Conservation (phyloP, 202 grass and related monocot genomes). For the Setaria italica region DNA sequence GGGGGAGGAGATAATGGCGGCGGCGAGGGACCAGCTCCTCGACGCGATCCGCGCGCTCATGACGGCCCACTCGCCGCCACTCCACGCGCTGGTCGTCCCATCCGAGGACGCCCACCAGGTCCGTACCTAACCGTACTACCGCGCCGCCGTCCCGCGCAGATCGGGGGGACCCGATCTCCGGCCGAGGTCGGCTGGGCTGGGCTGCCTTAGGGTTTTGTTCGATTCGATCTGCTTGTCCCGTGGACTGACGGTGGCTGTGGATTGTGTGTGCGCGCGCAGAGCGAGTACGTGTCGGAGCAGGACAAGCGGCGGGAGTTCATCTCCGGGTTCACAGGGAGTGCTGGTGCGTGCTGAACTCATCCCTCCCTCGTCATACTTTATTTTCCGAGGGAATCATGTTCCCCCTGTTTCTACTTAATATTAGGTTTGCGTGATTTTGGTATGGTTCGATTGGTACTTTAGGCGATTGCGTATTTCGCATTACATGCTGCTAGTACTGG, state of each 20-base stretch:
- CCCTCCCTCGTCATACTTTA: background rate
- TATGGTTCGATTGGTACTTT: background rate
- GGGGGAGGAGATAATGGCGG: constrained; percentile 5
- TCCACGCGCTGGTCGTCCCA: constrained; percentile 82
- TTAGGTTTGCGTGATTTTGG: background rate
- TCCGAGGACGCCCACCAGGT: constrained; percentile 99
- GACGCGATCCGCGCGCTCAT: constrained; percentile 76
- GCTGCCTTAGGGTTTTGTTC: background rate
- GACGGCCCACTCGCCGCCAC: constrained; percentile 78
- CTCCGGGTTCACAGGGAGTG: constrained; percentile 90
- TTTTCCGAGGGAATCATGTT: background rate
- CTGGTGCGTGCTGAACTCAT: constrained; percentile 55
- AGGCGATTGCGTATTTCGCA: background rate
- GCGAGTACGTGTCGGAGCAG: constrained; percentile 96
- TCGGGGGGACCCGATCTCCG: constrained; percentile 26
- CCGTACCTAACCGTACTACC: background rate
- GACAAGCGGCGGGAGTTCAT: constrained; percentile 87
- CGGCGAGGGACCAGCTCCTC: constrained; percentile 59
- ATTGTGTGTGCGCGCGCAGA: constrained; percentile 52
- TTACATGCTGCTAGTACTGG: background rate
- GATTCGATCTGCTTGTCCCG: background rate
- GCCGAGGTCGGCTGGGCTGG: background rate
- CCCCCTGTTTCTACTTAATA: background rate
- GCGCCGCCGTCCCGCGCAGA: background rate
- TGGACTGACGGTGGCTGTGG: background rate